A percentile compares a stretch with the other conserved stretches of the same genome.
Evolutionary conservation across 2,329 filamentous ascomycete genomes (phyloP).

Genomic region (Aspergillus pseudonomiae): DNA sequence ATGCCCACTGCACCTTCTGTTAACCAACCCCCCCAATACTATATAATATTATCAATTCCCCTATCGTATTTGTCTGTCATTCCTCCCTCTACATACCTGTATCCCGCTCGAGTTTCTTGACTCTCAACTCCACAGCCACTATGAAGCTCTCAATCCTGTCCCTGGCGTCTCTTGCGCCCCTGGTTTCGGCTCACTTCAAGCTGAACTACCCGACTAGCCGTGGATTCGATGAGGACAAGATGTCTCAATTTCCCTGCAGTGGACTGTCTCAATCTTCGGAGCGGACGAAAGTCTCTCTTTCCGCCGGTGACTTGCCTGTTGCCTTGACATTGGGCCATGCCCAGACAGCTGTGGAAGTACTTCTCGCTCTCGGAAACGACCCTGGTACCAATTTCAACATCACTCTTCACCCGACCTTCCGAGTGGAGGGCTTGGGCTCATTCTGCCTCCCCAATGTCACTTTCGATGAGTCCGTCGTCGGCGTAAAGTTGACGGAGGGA

Average conservation of each 20-base stretch:
- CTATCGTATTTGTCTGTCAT: background rate
- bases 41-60: background rate
- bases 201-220: conserved; percentile 57
- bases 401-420: conserved; percentile 63
- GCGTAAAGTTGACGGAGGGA: conserved; percentile 60
- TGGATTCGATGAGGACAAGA: conserved; percentile 53
- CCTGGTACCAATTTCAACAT: conserved; percentile 68
- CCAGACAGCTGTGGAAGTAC: conserved; percentile 55
- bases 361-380: conserved; percentile 56
- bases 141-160: conserved; percentile 40
- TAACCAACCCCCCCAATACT: background rate
- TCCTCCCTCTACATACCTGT: background rate
- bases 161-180: conserved; percentile 46
- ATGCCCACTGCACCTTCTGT: background rate
- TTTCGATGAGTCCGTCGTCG: conserved; percentile 32
- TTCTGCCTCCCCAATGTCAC: conserved; percentile 67
- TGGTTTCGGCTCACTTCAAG: conserved; percentile 59
- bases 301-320: conserved; percentile 52
- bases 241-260: conserved; percentile 54
- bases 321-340: conserved; percentile 57
- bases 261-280: conserved; percentile 49
- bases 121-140: background rate
- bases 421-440: conserved; percentile 63
- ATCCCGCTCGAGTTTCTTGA: background rate
- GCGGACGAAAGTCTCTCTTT: conserved; percentile 54